These are phyloP conservation scores for Chionographis japonica DNA, from an alignment of 106 monocot genomes.

Conservation along the genomic window DNA sequence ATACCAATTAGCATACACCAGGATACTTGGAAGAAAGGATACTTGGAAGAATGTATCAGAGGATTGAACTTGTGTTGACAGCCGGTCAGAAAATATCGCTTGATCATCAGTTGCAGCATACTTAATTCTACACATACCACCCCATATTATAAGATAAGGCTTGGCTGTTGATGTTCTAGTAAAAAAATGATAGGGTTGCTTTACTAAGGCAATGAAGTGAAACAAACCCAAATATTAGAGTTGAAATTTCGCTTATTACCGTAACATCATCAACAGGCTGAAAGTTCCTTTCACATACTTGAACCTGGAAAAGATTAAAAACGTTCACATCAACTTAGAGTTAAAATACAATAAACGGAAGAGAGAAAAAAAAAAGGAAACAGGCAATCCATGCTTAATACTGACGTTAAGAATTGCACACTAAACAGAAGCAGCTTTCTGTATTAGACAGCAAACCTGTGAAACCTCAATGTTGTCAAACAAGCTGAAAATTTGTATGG, in stretches of 20 bases:
- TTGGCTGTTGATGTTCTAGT: too few species aligned
- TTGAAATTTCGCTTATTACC: slow-evolving; percentile 23
- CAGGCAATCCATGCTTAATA: not conserved
- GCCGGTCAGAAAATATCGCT: too few species aligned
- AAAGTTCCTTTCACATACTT: slow-evolving; percentile 88
- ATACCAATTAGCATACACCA: too few species aligned
- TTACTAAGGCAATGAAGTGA: too few species aligned
- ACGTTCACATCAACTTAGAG: not conserved
- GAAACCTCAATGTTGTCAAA: slow-evolving; percentile 69
- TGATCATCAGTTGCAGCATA: too few species aligned
- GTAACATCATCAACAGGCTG: slow-evolving; percentile 86
- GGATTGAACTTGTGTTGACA: too few species aligned
- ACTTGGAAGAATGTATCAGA: too few species aligned
- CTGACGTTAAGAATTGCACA: not conserved
- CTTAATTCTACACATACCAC: too few species aligned
- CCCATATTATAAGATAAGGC: too few species aligned
- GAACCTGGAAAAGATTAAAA: slow-evolving; percentile 56
- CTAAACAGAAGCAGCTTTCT: not conserved
- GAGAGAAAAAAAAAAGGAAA: not conserved
- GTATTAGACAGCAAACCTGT: slow-evolving; percentile 35
- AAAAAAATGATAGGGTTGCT: too few species aligned
- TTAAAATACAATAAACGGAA: not conserved
- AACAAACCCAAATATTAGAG: too few species aligned
- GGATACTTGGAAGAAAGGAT: too few species aligned
- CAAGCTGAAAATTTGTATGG: slow-evolving; percentile 84